These are phyloP conservation scores for Saccharomycopsis sp. DNA, from an alignment of 805 yeast genomes.

Conservation along the genomic window DNA sequence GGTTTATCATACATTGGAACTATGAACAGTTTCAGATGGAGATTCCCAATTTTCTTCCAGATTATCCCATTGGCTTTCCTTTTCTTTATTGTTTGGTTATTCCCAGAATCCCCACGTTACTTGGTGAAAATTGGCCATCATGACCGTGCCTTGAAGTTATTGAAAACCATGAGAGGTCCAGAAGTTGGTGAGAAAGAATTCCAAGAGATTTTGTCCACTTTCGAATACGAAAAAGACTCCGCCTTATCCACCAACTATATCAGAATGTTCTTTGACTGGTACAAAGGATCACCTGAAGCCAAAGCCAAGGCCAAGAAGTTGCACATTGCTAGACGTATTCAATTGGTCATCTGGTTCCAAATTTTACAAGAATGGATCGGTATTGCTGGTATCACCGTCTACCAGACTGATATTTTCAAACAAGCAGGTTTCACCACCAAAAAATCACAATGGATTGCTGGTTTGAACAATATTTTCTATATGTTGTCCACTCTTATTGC, in stretches of 20 bases:
- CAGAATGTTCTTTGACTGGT: conserved; percentile 37
- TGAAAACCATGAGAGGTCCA: conserved; percentile 37
- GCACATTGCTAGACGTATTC: conserved; percentile 43
- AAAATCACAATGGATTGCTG: conserved; percentile 53
- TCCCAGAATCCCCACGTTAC: conserved; percentile 72
- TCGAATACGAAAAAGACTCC: conserved; percentile 26
- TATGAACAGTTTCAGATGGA: conserved; percentile 47
- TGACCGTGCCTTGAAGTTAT: conserved; percentile 43
- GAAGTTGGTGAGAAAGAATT: conserved; percentile 31
- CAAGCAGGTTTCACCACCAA: conserved; percentile 42
- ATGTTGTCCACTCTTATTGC: conserved; percentile 50
- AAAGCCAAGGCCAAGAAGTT: conserved; percentile 42
- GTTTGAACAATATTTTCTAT: conserved; percentile 53
- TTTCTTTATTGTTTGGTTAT: conserved; percentile 32
- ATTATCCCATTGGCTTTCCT: conserved; percentile 44
- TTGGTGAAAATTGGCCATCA: conserved; percentile 45
- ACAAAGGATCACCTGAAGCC: conserved; percentile 41
- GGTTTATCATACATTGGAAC: conserved; percentile 52
- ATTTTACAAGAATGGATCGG: conserved; percentile 66
- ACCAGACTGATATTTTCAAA: conserved; percentile 49
- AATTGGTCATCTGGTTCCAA: conserved; percentile 57
- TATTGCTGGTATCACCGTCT: conserved; percentile 62
- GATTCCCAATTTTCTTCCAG: conserved; percentile 73
- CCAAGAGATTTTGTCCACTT: background rate
- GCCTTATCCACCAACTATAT: conserved; percentile 41